Percentiles rank a stretch among this genome's conserved stretches.
Evolutionary conservation across 2,329 filamentous ascomycete genomes (phyloP).

Genomic region (Penicillium polonicum): DNA sequence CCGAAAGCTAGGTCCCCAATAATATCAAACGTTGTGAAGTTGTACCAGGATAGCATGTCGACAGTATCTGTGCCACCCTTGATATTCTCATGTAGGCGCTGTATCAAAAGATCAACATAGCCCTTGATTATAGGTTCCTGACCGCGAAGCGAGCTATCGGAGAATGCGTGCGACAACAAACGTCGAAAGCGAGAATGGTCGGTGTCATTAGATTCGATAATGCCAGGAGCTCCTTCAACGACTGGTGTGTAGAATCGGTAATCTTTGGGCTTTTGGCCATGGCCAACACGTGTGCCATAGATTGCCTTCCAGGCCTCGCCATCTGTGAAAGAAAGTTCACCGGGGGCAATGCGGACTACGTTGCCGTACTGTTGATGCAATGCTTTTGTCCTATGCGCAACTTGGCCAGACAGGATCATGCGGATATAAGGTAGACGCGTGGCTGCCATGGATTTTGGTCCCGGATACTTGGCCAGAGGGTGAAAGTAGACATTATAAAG

Average conservation of each 20-base stretch:
- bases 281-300: conserved; percentile 23
- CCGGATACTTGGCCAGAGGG: conserved; percentile 30
- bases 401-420: conserved; percentile 13
- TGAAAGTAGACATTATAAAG: conserved; percentile 35
- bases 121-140: conserved; percentile 38
- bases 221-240: conserved; percentile 4
- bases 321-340: conserved; percentile 29
- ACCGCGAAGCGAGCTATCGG: conserved; percentile 42
- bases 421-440: conserved; percentile 24
- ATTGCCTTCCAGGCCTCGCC: conserved; percentile 30
- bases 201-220: conserved; percentile 14
- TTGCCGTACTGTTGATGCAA: conserved; percentile 32
- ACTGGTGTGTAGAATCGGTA: conserved; percentile 17
- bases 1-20: conserved; percentile 35
- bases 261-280: conserved; percentile 24
- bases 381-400: conserved; percentile 3
- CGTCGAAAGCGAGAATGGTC: conserved; percentile 28
- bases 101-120: conserved; percentile 36
- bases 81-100: conserved; percentile 22
- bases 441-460: conserved; percentile 25
- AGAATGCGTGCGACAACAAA: conserved; percentile 43
- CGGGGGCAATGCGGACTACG: conserved; percentile 31
- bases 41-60: conserved; percentile 33
- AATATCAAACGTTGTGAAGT: conserved; percentile 36
- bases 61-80: conserved; percentile 8